Base-by-base conservation (phyloP, 192 early-diverging fungal species). In the Powellomyces hirtus region DNA sequence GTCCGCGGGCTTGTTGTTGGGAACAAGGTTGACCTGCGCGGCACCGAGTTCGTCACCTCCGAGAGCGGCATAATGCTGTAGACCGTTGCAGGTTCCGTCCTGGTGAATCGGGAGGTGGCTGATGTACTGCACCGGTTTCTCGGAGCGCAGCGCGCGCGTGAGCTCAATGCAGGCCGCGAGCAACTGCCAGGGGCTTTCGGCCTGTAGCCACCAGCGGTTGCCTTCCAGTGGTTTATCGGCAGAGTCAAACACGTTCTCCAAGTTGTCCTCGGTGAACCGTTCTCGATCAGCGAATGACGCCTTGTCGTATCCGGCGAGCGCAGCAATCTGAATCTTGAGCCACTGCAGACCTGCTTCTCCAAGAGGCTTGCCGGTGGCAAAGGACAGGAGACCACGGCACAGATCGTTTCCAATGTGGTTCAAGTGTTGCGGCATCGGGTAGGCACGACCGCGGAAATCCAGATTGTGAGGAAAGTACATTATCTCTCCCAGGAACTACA, bases 391-490 rank as follows among this genome's bases (percentile, higher is more conserved):
- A 14, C 96, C 94, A 72, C 96, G 91, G 67, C 93, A 95, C 62
- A 98, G 76, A 79, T 98, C 96, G 75, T 96, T 93, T 52, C 94
- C 94, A 40, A 98, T 86, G 74, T 98, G 96, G 79, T 97, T 98
- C 45, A 98, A 87, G 62, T 92, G 88, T 7, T 92, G 89, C 31
- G 96, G 96, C 35, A 98, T 96, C 45, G 96, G 94, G 68, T 98
- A 98, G 4, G 96, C 95, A 60, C 96, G 91, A 26, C 96, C 96
- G 52, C 96, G 88, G 84, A 98, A 98, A 75, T 98, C 96, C 64
- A 97, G 72, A 71, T 94, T 95, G 77, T 98, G 96, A 18, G 96
- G 96, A 76, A 97, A 98, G 78, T 90, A 98, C 83, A 98, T 92
- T 1, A 85, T 85, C 49, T 93, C 82, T 63, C 91, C 88, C 31